These are phyloP conservation scores for Epicoccum sorghinum DNA, from an alignment of 2,329 filamentous ascomycete genomes.

Conservation along the genomic window DNA sequence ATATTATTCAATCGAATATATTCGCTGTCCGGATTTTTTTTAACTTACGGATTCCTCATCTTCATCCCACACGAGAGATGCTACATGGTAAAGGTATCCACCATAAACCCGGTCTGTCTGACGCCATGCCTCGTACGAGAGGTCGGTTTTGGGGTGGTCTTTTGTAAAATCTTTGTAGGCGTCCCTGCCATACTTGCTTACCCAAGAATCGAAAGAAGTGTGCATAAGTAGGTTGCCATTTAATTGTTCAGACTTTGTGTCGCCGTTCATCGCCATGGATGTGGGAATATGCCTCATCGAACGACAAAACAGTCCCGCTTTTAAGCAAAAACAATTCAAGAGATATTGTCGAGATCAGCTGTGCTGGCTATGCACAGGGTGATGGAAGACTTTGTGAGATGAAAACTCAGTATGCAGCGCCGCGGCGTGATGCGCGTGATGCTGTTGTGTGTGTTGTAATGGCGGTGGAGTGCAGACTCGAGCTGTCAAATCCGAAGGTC, in stretches of 20 bases:
- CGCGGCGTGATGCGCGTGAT: slow-evolving; percentile 30
- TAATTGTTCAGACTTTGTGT: slow-evolving; percentile 3
- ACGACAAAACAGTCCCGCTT: not conserved
- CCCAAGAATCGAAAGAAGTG: slow-evolving; percentile 9
- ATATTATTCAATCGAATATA: slow-evolving; percentile 23
- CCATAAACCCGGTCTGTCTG: slow-evolving; percentile 35
- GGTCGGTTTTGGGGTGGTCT: slow-evolving; percentile 26
- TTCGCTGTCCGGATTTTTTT: not conserved
- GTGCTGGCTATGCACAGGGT: slow-evolving; percentile 14
- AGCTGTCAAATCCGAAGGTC: slow-evolving; percentile 29
- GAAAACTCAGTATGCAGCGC: slow-evolving; percentile 17
- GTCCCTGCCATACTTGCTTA: slow-evolving; percentile 6
- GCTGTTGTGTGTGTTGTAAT: slow-evolving; percentile 27
- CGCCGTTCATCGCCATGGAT: slow-evolving; percentile 9
- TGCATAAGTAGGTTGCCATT: slow-evolving; percentile 1
- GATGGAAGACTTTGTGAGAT: slow-evolving; percentile 10
- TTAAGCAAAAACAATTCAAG: slow-evolving; percentile 3
- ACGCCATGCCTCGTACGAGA: slow-evolving; percentile 42
- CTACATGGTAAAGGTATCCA: slow-evolving; percentile 38
- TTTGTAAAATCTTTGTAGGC: slow-evolving; percentile 33
- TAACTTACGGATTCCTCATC: slow-evolving; percentile 37
- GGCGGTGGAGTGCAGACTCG: slow-evolving; percentile 39
- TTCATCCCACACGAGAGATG: slow-evolving; percentile 37
- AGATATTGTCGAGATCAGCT: slow-evolving; percentile 2
- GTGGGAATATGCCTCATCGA: slow-evolving; percentile 12